Percentiles rank a stretch among this genome's conserved stretches.
phyloP scores from a whole-genome alignment of 805 yeast species.

The Nakazawaea laoshanensis region DNA sequence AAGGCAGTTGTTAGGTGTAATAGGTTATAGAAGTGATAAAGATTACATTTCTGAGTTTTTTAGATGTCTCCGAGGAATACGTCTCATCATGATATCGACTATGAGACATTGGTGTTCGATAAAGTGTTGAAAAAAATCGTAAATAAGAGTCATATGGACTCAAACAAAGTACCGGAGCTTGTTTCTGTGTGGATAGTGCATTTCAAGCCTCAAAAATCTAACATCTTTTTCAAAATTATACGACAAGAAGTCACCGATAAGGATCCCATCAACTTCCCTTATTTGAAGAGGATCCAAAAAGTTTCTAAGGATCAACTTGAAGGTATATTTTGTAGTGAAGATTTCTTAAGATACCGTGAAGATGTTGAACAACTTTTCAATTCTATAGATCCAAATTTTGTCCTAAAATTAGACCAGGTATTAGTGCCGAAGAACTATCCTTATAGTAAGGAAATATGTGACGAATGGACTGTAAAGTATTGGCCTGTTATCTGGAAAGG shows the following conservation, averaged over 20 bases:
- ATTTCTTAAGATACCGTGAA: slow-evolving; percentile 1
- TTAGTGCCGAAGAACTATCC: slow-evolving; percentile 61
- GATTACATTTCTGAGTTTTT: slow-evolving; percentile 1
- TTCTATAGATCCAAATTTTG: too few species aligned
- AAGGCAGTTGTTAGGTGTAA: background rate
- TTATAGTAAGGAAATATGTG: slow-evolving; percentile 54
- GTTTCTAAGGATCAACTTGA: slow-evolving; percentile 5
- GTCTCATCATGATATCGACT: slow-evolving; percentile 27
- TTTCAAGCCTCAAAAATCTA: slow-evolving; percentile 26
- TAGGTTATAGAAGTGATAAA: slow-evolving; percentile 2
- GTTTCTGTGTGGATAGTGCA: slow-evolving; percentile 34
- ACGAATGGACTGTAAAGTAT: slow-evolving; percentile 52
- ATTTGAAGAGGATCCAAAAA: slow-evolving; percentile 50
- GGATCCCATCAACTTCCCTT: slow-evolving; percentile 23
- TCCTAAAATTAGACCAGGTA: slow-evolving; percentile 12
- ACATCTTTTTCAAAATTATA: slow-evolving; percentile 17
- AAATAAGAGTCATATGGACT: slow-evolving; percentile 17
- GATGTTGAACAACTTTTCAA: background rate
- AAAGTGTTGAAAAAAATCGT: slow-evolving; percentile 30
- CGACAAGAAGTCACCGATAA: slow-evolving; percentile 15
- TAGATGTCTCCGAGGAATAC: too few species aligned
- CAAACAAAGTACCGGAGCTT: slow-evolving; percentile 20
- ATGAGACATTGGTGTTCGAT: slow-evolving; percentile 29
- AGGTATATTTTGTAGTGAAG: slow-evolving; percentile 10
- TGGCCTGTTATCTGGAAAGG: slow-evolving; percentile 98